Base-by-base conservation (phyloP, 169 alveolate genomes). In the Plasmodium coatneyi region DNA sequence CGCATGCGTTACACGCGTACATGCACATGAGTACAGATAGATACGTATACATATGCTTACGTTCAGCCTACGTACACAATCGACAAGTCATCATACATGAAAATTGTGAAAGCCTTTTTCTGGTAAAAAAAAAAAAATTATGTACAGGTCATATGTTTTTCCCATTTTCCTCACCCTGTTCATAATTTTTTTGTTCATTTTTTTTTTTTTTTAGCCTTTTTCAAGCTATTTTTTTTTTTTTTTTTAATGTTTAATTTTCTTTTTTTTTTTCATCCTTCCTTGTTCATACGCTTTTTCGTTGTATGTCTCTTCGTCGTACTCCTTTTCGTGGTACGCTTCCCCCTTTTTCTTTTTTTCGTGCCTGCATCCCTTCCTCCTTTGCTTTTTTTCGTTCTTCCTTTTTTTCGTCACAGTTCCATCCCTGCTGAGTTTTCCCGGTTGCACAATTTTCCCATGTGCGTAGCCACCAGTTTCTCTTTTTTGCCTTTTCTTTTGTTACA, bases 111-210 rank as follows among this genome's bases (percentile, higher is more conserved):
- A 22, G 36, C 34, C 12, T 66, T 66, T 66, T 66, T 0, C 76
- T 66, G 16, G 14, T 66, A 66, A 66, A 66, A 66, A 66, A 60
- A 60, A 60, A 60, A 60, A 60, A 66, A 66, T 19, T 66, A 66
- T 66, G 76, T 22, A 66, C 76, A 66, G 56, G 56, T 46, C 56
- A 46, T 46, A 46, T 12, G 10, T 46, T 46, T 46, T 46, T 46
- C 12, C 56, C 56, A 46, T 46, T 46, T 10, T 46, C 56, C 56
- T 46, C 19, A 19, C 12, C 76, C 16, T 66, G 76, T 66, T 34
- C 82, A 74, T 74, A 34, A 34, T 74, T 74, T 74, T 74, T n/a
- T 74, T 74, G 25, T 74, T 28, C 9, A 30, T 74, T 74, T 74
- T 74, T 70, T 46, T 16, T 25, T 80, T 25, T 36, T 80, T 25